Conservation (phyloP, 768 basidiomycete genomes). For the Omphalotus guepiniiformis region DNA sequence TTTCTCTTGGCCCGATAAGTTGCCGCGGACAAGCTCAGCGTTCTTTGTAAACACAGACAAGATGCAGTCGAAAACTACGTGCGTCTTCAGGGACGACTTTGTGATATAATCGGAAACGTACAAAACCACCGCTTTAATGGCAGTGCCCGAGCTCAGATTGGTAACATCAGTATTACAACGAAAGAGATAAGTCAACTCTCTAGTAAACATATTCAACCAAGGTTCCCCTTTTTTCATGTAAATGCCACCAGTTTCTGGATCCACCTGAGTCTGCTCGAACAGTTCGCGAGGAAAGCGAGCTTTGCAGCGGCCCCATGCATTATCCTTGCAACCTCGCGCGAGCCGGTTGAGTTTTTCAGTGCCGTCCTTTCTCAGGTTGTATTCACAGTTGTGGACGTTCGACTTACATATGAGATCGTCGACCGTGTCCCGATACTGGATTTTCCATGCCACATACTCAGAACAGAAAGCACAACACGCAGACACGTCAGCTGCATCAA, state of each 20-base stretch:
- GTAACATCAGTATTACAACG: constrained; percentile 34
- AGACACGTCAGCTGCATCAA: too few relatives aligned
- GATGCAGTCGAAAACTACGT: constrained; percentile 28
- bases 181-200: constrained; percentile 23
- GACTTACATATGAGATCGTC: constrained; percentile 24
- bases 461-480: background rate
- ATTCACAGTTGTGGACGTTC: constrained; percentile 26
- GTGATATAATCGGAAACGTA: constrained; percentile 37
- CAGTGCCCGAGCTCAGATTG: constrained; percentile 29
- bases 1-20: constrained; percentile 8
- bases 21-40: constrained; percentile 15
- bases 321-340: constrained; percentile 21
- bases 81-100: constrained; percentile 28
- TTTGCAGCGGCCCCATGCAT: constrained; percentile 26
- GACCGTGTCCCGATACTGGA: constrained; percentile 13
- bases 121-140: constrained; percentile 26
- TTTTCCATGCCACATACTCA: constrained; percentile 9
- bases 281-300: constrained; percentile 28
- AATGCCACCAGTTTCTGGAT: constrained; percentile 22
- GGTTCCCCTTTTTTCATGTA: constrained; percentile 27
- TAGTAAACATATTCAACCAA: constrained; percentile 28
- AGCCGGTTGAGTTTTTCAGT: constrained; percentile 9
- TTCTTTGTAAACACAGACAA: constrained; percentile 18
- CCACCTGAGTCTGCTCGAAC: constrained; percentile 18
- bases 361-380: constrained; percentile 14